phyloP scores from a whole-genome alignment of 2,329 filamentous ascomycete species.

The Colletotrichum sp. region DNA sequence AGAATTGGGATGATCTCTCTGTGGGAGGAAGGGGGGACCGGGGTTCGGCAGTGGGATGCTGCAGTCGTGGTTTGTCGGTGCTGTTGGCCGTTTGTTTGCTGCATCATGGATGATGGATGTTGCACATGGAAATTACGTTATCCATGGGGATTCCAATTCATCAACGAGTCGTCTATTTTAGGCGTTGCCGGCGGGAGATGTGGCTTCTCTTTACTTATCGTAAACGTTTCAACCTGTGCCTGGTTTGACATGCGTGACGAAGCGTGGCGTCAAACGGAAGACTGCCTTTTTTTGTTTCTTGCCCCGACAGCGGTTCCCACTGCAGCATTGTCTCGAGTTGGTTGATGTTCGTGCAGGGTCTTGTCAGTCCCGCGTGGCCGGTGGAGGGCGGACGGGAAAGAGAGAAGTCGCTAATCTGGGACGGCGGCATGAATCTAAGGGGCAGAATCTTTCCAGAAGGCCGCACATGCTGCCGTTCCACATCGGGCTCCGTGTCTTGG shows the following conservation, averaged over 20 bases:
- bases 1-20: conserved; percentile 5
- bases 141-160: not conserved
- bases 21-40: not conserved
- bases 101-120: not conserved
- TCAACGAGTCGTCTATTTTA: not conserved
- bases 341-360: conserved; percentile 7
- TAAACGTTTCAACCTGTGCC: not conserved
- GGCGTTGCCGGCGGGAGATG: not conserved
- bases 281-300: conserved; percentile 4
- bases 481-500: conserved; percentile 14
- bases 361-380: conserved; percentile 7
- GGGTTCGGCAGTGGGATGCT: not conserved
- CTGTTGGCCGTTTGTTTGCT: not conserved
- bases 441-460: conserved; percentile 18
- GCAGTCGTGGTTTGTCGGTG: conserved; percentile 2
- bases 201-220: not conserved
- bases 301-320: conserved; percentile 11
- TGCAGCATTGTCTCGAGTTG: conserved; percentile 3
- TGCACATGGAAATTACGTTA: not conserved
- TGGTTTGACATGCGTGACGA: not conserved
- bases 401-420: conserved; percentile 18
- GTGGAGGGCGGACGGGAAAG: conserved; percentile 5
- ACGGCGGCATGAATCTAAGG: conserved; percentile 9
- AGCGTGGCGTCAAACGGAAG: not conserved
- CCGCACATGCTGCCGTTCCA: conserved; percentile 6